Evolutionary conservation across 2,329 filamentous ascomycete species (phyloP).

Genomic region (Fusarium siculi): DNA sequence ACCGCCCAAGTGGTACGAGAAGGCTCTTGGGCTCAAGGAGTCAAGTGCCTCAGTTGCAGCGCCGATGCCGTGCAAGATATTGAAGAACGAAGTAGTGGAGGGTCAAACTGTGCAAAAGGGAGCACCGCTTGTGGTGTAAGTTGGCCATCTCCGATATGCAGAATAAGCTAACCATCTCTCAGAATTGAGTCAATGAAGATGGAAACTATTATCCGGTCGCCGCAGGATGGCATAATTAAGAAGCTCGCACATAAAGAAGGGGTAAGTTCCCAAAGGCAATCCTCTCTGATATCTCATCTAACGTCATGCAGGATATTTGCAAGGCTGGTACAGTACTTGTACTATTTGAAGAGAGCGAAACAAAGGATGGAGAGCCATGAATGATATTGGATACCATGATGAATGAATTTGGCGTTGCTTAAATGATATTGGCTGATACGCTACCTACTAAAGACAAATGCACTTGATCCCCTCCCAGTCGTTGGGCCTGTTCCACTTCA

Average conservation of each 20-base stretch:
- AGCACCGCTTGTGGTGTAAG: conserved; percentile 84
- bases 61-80: conserved; percentile 97
- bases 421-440: conserved; percentile 26
- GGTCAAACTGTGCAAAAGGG: conserved; percentile 87
- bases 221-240: conserved; percentile 76
- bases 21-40: conserved; percentile 86
- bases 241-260: conserved; percentile 80
- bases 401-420: conserved; percentile 24
- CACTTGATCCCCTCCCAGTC: background rate
- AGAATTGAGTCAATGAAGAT: conserved; percentile 91
- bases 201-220: conserved; percentile 85
- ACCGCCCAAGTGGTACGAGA: conserved; percentile 82
- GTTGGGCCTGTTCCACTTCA: background rate
- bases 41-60: conserved; percentile 84
- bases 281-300: conserved; percentile 10
- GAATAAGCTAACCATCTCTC: conserved; percentile 37
- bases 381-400: conserved; percentile 16
- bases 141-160: conserved; percentile 40
- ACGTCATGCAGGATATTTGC: conserved; percentile 72
- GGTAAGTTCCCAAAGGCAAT: conserved; percentile 58
- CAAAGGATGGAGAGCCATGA: conserved; percentile 42
- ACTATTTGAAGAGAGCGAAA: conserved; percentile 70
- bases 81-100: conserved; percentile 87
- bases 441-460: conserved; percentile 18
- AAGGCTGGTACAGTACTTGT: conserved; percentile 81